A percentile compares a stretch with the other conserved stretches of the same genome.
These are phyloP conservation scores for Lodderomyces oxycetoniae DNA, from an alignment of 1,139 yeast species.

Conservation along the genomic window DNA sequence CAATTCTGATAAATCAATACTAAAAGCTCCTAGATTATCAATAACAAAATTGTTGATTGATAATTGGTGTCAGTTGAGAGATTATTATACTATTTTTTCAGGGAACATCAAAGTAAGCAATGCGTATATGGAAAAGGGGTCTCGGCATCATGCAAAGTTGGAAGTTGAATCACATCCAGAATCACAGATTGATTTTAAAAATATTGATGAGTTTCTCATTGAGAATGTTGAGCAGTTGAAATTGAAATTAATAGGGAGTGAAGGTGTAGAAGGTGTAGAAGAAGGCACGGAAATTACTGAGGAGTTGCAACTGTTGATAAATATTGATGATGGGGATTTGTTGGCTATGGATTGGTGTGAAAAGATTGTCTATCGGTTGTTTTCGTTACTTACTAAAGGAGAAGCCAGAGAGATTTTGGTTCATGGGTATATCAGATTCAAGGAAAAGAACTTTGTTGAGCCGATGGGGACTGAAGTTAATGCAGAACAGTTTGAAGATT, in stretches of 20 bases:
- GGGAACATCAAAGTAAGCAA: conserved; percentile 25
- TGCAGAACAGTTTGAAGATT: not conserved
- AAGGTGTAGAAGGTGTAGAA: not conserved
- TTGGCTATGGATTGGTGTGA: conserved; percentile 33
- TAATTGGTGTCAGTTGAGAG: conserved; percentile 51
- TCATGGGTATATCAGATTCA: conserved; percentile 45
- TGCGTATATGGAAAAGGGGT: conserved; percentile 36
- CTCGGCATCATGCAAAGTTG: conserved; percentile 34
- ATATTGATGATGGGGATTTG: conserved; percentile 11
- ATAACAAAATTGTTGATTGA: conserved; percentile 45
- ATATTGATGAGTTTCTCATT: not conserved
- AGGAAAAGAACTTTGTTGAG: conserved; percentile 21
- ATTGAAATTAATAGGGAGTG: not conserved
- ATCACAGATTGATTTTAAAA: conserved; percentile 16
- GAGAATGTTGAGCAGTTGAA: conserved; percentile 1
- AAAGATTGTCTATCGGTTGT: conserved; percentile 29
- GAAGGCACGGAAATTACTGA: not conserved
- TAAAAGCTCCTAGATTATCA: conserved; percentile 32
- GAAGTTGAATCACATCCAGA: conserved; percentile 39
- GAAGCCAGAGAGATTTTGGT: conserved; percentile 59
- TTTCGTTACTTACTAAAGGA: conserved; percentile 39
- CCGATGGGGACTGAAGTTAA: not conserved
- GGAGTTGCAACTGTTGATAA: conserved; percentile 14
- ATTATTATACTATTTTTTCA: conserved; percentile 41
- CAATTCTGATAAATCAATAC: conserved; percentile 25